Evolutionary conservation across 1,139 yeast species (phyloP).

Genomic region (Geotrichum europaeum): DNA sequence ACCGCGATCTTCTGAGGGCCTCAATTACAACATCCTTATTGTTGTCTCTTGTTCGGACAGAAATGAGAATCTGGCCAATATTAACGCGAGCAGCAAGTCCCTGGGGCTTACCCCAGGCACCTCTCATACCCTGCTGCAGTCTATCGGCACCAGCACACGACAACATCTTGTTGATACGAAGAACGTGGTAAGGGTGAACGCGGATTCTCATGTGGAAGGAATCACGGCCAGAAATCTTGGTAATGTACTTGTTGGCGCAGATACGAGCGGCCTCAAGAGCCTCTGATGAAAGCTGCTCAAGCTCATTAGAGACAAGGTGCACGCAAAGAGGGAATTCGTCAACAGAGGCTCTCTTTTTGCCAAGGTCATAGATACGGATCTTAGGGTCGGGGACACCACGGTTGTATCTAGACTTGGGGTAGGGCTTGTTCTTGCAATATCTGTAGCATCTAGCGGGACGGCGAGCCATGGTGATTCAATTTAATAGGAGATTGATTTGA

Average conservation of each 20-base stretch:
- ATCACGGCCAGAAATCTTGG: slow-evolving; percentile 97
- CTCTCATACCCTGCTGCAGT: slow-evolving; percentile 99
- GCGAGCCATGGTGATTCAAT: slow-evolving; percentile 84
- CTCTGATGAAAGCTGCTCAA: slow-evolving; percentile 98
- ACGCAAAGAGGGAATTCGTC: slow-evolving; percentile 99
- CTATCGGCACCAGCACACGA: slow-evolving; percentile 99
- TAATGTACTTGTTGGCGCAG: slow-evolving; percentile 98
- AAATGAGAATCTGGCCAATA: slow-evolving; percentile 97
- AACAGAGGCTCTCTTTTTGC: slow-evolving; percentile 99
- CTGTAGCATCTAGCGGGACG: slow-evolving; percentile 99
- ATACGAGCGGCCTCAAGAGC: slow-evolving; percentile 99
- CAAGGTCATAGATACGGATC: slow-evolving; percentile 98
- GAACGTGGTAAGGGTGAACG: slow-evolving; percentile 99
- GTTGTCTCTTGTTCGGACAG: slow-evolving; percentile 96
- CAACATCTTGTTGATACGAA: slow-evolving; percentile 99
- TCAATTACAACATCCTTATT: slow-evolving; percentile 97
- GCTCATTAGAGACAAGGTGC: slow-evolving; percentile 98
- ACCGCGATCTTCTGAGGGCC: slow-evolving; percentile 99
- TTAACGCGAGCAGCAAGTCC: slow-evolving; percentile 99
- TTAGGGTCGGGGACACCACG: slow-evolving; percentile 99
- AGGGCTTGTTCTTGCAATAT: slow-evolving; percentile 99
- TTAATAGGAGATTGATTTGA: background rate
- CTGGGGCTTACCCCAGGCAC: slow-evolving; percentile 99
- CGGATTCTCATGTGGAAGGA: slow-evolving; percentile 99
- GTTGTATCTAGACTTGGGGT: slow-evolving; percentile 99